phyloP scores from a whole-genome alignment of 495 filamentous ascomycete species.

The Podospora pseudocomata region DNA sequence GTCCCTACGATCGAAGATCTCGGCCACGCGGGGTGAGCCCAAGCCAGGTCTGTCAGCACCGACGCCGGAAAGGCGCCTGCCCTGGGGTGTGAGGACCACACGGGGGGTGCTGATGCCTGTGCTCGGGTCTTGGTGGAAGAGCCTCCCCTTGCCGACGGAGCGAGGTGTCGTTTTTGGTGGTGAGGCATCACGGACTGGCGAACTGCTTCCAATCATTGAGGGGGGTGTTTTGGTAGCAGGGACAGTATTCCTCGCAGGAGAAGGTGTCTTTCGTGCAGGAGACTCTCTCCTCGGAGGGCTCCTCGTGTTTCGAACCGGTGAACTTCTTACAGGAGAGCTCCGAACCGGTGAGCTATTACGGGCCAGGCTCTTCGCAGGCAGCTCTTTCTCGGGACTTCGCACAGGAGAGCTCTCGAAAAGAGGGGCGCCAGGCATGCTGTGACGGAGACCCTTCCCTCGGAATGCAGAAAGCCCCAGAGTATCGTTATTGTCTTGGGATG shows the following conservation, averaged over 20 bases:
- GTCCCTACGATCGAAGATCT: slow-evolving; percentile 65
- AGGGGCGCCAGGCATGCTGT: slow-evolving; percentile 41
- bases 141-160: slow-evolving; percentile 32
- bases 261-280: slow-evolving; percentile 12
- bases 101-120: slow-evolving; percentile 60
- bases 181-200: slow-evolving; percentile 30
- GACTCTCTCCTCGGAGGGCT: slow-evolving; percentile 8
- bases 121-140: slow-evolving; percentile 56
- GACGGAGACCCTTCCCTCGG: slow-evolving; percentile 51
- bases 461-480: slow-evolving; percentile 58
- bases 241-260: slow-evolving; percentile 15
- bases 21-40: slow-evolving; percentile 72
- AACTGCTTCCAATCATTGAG: slow-evolving; percentile 32
- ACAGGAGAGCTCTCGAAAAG: slow-evolving; percentile 17
- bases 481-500: slow-evolving; percentile 50
- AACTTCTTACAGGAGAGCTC: slow-evolving; percentile 12
- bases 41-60: slow-evolving; percentile 72
- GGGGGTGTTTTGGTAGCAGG: slow-evolving; percentile 18
- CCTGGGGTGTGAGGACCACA: slow-evolving; percentile 62
- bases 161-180: slow-evolving; percentile 24
- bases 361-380: slow-evolving; percentile 26
- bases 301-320: slow-evolving; percentile 5
- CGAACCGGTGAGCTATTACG: slow-evolving; percentile 26
- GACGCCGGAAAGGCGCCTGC: slow-evolving; percentile 62
- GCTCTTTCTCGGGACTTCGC: slow-evolving; percentile 11